Evolutionary conservation across 2,329 filamentous ascomycete genomes (phyloP).

Genomic region (Cryphonectria japonica): DNA sequence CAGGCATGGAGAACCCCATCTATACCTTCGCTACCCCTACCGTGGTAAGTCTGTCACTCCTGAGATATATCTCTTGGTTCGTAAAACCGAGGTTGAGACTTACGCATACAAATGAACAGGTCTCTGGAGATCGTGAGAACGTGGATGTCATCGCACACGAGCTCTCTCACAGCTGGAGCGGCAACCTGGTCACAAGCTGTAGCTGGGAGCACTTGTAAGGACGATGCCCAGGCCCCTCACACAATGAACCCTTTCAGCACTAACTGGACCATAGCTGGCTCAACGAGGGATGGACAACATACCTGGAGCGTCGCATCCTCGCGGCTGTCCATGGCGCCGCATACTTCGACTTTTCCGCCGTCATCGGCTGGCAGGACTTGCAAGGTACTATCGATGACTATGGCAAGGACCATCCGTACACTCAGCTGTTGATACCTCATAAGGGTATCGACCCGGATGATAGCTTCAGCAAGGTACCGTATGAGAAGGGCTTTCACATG

Average conservation of each 20-base stretch:
- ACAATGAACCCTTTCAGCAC: slow-evolving; percentile 9
- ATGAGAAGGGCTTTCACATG: slow-evolving; percentile 68
- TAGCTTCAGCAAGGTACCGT: slow-evolving; percentile 72
- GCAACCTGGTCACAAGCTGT: slow-evolving; percentile 78
- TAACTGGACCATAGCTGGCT: slow-evolving; percentile 59
- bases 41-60: slow-evolving; percentile 5
- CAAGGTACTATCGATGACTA: slow-evolving; percentile 79
- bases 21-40: slow-evolving; percentile 83
- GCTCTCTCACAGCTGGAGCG: slow-evolving; percentile 79
- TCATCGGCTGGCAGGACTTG: slow-evolving; percentile 93
- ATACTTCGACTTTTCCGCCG: slow-evolving; percentile 90
- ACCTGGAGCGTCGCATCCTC: slow-evolving; percentile 85
- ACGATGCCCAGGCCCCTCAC: too few relatives aligned
- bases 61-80: background rate
- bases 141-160: slow-evolving; percentile 95
- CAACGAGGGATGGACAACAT: slow-evolving; percentile 89
- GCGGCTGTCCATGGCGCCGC: slow-evolving; percentile 79
- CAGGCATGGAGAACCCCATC: slow-evolving; percentile 87
- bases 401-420: slow-evolving; percentile 87
- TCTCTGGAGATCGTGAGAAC: slow-evolving; percentile 88
- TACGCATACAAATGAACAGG: slow-evolving; percentile 63
- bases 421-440: slow-evolving; percentile 84
- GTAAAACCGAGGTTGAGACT: slow-evolving; percentile 46
- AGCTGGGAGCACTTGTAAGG: slow-evolving; percentile 80
- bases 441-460: slow-evolving; percentile 94